Base-by-base conservation (phyloP, 2,329 filamentous ascomycete genomes). In the Talaromyces rugulosus region DNA sequence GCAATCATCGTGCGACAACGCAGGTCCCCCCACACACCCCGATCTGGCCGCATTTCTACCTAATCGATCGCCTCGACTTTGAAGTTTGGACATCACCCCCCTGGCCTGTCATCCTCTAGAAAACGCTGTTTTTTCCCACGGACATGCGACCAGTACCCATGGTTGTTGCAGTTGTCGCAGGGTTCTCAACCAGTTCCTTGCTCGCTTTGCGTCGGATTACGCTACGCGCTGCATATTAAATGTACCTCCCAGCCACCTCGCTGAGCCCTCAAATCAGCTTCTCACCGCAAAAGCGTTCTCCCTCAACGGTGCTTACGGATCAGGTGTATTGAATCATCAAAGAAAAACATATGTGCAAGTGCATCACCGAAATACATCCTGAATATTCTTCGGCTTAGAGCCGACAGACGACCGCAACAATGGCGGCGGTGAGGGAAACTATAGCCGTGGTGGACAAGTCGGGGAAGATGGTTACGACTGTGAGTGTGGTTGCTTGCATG, bases 381-480 rank as follows among this genome's bases (percentile, higher is more conserved):
- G 4, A 31, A 23, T n/a, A 30, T 28, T 56, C 27, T 34, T 54
- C 33, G 60, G 47, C 57, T 18, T 50, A 50, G 50, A 36, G 34
- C 27, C 44, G 23, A 51, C 42, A n/a, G 31, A 52, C 31, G 31
- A 50, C 36, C 47, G n/a, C 51, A 58, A 58, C 50, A 18, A 64
- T 65, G 61, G 59, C 62, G 28, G 59, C 62, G 62, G 74, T 76
- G 70, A 72, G 84, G 65, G 89, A 96, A 77, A 94, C 91, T 56
- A 87, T 96, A 68, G 93, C 91, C 67, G 90, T 96, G 71, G 89
- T 96, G 77, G 95, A 96, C 80, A 92, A 86, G 75, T 95, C 91
- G 62, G 92, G 92, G 70, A 96, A 96, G 79, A 88, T 96, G 57
- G 91, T 96, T 69, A 93, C 88, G 82, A 95, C 89, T 63, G 91